Conservation (phyloP, 495 filamentous ascomycete genomes). For the Apiosordaria backusii region DNA sequence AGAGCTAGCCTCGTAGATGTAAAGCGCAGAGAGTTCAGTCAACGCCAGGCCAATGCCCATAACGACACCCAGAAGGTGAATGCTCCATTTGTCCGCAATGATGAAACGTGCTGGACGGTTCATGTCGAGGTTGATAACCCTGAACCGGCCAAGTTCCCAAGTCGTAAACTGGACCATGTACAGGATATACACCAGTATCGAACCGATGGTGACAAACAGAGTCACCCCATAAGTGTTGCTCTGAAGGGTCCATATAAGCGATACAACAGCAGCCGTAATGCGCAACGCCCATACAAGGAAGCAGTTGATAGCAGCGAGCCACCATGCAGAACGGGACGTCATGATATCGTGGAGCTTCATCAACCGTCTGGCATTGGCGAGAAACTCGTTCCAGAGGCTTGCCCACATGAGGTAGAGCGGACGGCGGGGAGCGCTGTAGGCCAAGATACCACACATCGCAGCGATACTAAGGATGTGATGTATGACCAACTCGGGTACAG, state of each 20-base stretch:
- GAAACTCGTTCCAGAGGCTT: slow-evolving; percentile 19
- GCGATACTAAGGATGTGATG: slow-evolving; percentile 26
- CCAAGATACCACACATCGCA: slow-evolving; percentile 19
- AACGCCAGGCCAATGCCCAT: slow-evolving; percentile 18
- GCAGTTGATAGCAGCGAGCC: slow-evolving; percentile 15
- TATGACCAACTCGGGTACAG: slow-evolving; percentile 25
- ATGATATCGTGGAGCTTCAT: slow-evolving; percentile 23
- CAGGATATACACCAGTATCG: slow-evolving; percentile 7
- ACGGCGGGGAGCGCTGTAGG: slow-evolving; percentile 21
- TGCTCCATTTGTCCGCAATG: slow-evolving; percentile 19
- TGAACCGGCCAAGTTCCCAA: slow-evolving; percentile 12
- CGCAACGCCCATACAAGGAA: slow-evolving; percentile 17
- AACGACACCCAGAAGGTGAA: slow-evolving; percentile 17
- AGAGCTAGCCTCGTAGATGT: slow-evolving; percentile 13
- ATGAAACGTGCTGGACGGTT: slow-evolving; percentile 10
- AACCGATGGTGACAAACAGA: slow-evolving; percentile 15
- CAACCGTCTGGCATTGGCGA: slow-evolving; percentile 18
- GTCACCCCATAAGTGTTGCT: slow-evolving; percentile 9
- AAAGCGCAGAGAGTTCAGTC: slow-evolving; percentile 17
- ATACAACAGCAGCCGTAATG: slow-evolving; percentile 19
- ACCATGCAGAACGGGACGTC: slow-evolving; percentile 14
- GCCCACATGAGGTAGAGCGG: slow-evolving; percentile 26
- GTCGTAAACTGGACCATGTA: slow-evolving; percentile 23
- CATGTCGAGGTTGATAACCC: slow-evolving; percentile 11
- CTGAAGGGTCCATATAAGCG: slow-evolving; percentile 22